These are phyloP conservation scores for Kwoniella botswanensis DNA, from an alignment of 768 basidiomycete species.

Conservation along the genomic window DNA sequence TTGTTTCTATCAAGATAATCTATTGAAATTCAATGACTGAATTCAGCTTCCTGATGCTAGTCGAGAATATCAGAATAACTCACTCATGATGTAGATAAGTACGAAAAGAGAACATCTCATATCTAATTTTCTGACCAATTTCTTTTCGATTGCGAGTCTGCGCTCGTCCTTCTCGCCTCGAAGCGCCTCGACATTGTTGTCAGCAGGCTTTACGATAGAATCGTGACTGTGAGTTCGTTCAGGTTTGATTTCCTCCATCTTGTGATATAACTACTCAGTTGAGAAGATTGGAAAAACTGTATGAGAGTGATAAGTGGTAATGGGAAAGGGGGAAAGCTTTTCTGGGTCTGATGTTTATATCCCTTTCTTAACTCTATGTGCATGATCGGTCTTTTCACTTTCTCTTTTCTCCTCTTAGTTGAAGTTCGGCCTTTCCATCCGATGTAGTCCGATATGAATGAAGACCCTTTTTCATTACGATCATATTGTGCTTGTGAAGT, in stretches of 20 bases:
- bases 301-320: background rate
- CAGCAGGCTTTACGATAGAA: slow-evolving; percentile 11
- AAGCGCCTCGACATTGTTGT: slow-evolving; percentile 3
- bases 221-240: slow-evolving; percentile 7
- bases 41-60: background rate
- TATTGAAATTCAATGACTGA: slow-evolving; percentile 1
- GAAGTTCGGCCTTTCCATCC: background rate
- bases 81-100: slow-evolving; percentile 53
- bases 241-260: slow-evolving; percentile 12
- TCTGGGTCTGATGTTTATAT: slow-evolving; percentile 3
- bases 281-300: background rate
- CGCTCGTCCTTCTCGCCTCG: slow-evolving; percentile 14
- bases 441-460: background rate
- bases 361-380: background rate
- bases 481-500: background rate
- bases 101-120: slow-evolving; percentile 47
- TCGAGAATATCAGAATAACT: slow-evolving; percentile 14
- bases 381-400: background rate
- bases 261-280: background rate
- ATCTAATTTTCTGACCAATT: slow-evolving; percentile 52
- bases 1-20: slow-evolving; percentile 56
- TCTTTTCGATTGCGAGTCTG: slow-evolving; percentile 23
- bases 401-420: background rate
- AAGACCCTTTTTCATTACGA: background rate
- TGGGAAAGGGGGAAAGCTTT: background rate